Evolutionary conservation across 164 flowering plant genomes (phyloP), one percentile per base, ranked within the genome.

Genomic region (Annona cherimola): DNA sequence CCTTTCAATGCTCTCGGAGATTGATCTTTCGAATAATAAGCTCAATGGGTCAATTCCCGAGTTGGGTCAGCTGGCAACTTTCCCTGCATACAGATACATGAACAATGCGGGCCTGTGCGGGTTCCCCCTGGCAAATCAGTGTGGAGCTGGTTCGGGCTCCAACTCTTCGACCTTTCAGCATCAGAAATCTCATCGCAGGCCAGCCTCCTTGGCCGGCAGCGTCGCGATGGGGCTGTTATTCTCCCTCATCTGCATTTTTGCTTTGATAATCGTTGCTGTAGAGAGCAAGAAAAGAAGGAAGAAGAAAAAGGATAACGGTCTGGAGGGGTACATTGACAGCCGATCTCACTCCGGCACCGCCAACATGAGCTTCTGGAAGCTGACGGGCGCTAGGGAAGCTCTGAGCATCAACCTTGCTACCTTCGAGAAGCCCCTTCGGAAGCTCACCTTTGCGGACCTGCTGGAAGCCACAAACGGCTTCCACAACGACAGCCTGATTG

Each of bases 391-490:
- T 0, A 84, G 87, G 0, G 98, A 93, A 63, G 98, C 94, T 0
- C 72, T 90, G 62, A 93, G 98, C 84, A 96, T 93, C 72, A 93
- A 89, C 71, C 90, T 93, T 14, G 83, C 94, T 43, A 78, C 98
- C 9, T 96, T 96, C 61, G 99, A 93, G 73, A 93, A 92, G 82
- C 97, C 98, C 12, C 87, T 96, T 3, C 76, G 88, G 66, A 96
- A 93, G 83, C 96, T 93, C 71, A 93, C 98, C 0, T 90, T 93
- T 73, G 98, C 94, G 0, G 98, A 96, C 78, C 92, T 96, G 61
- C 88, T 92, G 18, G 97, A 89, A 67, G 99, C 98, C 70, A 96
- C 99, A 2, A 88, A 89, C 68, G 92, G 94, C 46, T 96, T 96
- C 80, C 90, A 90, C 81, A 76, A 87, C 41, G 94, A 89, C 73